These are phyloP conservation scores for Lepidium africanum DNA, from an alignment of 345 rosid species.

Conservation along the genomic window DNA sequence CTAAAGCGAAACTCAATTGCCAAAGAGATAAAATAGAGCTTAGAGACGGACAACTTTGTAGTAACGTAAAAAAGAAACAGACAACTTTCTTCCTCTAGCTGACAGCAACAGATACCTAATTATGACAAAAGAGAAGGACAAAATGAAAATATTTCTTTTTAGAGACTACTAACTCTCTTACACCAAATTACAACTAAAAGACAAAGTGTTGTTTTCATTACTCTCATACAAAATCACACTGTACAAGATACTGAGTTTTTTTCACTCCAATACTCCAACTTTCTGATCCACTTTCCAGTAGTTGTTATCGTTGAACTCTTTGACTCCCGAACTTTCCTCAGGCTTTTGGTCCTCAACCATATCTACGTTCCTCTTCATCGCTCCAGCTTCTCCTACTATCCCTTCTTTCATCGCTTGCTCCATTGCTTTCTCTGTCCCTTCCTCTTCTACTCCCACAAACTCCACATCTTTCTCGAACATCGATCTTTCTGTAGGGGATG, in stretches of 20 bases:
- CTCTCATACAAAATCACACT: slow-evolving; percentile 22
- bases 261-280: slow-evolving; percentile 66
- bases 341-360: slow-evolving; percentile 45
- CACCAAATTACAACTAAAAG: slow-evolving; percentile 5
- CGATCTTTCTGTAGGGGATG: slow-evolving; percentile 45
- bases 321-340: slow-evolving; percentile 46
- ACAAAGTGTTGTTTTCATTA: background rate
- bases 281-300: slow-evolving; percentile 94
- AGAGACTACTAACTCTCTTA: background rate
- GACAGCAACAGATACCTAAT: background rate
- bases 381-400: slow-evolving; percentile 89
- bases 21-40: background rate
- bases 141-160: background rate
- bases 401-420: slow-evolving; percentile 92
- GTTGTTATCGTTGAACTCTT: slow-evolving; percentile 91
- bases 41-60: background rate
- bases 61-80: background rate
- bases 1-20: background rate
- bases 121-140: background rate
- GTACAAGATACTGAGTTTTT: slow-evolving; percentile 16
- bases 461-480: slow-evolving; percentile 95
- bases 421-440: slow-evolving; percentile 92
- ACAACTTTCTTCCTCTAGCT: background rate
- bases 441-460: slow-evolving; percentile 82
- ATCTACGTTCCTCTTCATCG: slow-evolving; percentile 59